Percentiles rank a stretch among this genome's conserved stretches.
Conservation (phyloP, 1,139 yeast species). For the Geotrichum fermentans region DNA sequence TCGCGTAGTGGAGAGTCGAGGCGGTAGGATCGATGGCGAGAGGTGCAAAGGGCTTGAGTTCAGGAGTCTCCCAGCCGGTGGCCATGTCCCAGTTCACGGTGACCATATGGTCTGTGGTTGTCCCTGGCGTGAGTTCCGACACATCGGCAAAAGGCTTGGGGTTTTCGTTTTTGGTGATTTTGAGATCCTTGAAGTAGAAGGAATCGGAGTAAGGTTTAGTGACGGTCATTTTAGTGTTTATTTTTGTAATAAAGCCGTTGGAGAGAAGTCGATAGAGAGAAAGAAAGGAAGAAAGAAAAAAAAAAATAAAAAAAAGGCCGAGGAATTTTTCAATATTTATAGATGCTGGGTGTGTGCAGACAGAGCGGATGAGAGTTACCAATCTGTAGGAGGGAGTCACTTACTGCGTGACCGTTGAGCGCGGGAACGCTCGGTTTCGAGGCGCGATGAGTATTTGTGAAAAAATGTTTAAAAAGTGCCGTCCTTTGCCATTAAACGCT, state of each 20-base stretch:
- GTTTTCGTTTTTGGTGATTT: constrained; percentile 14
- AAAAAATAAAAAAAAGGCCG: constrained; percentile 1
- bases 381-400: no score
- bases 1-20: constrained; percentile 36
- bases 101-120: constrained; percentile 43
- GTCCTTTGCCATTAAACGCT: no score
- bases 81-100: constrained; percentile 40
- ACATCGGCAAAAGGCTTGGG: constrained; percentile 22
- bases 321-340: no score
- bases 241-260: not conserved
- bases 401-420: no score
- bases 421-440: no score
- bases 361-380: no score
- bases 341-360: no score
- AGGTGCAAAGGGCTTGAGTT: constrained; percentile 41
- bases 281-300: not conserved
- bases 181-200: constrained; percentile 17
- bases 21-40: constrained; percentile 35
- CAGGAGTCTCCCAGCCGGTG: constrained; percentile 42
- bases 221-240: constrained; percentile 12
- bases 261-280: not conserved
- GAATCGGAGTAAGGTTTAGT: constrained; percentile 3
- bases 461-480: no score
- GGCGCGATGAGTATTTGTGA: no score
- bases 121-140: constrained; percentile 22